Percentiles rank a stretch among this genome's conserved stretches.
phyloP scores from a whole-genome alignment of 2,329 filamentous ascomycete species.

The Huntiella abstrusa region DNA sequence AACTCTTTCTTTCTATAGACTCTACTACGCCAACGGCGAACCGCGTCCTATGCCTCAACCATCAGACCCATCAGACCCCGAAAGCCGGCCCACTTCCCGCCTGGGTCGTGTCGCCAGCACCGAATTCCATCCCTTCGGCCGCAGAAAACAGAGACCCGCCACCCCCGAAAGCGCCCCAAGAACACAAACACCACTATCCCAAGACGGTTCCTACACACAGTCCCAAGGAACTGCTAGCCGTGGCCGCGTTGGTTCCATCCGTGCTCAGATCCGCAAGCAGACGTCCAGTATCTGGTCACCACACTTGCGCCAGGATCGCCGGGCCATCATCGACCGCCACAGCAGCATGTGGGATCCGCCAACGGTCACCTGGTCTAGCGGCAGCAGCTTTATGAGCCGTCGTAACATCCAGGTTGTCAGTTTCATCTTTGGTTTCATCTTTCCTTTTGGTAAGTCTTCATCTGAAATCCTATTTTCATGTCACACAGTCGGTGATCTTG shows the following conservation, averaged over 20 bases:
- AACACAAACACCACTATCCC: slow-evolving; percentile 20
- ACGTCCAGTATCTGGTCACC: slow-evolving; percentile 53
- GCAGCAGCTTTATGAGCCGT: slow-evolving; percentile 40
- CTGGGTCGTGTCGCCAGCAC: slow-evolving; percentile 30
- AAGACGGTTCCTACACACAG: not conserved
- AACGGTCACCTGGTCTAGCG: slow-evolving; percentile 43
- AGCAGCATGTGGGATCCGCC: slow-evolving; percentile 52
- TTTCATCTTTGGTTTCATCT: slow-evolving; percentile 60
- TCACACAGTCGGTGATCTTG: slow-evolving; percentile 9
- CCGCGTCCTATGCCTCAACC: slow-evolving; percentile 31
- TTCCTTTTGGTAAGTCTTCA: slow-evolving; percentile 44
- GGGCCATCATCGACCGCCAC: slow-evolving; percentile 22
- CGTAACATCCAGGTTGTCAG: slow-evolving; percentile 57
- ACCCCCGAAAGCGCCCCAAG: slow-evolving; percentile 22
- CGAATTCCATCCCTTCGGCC: slow-evolving; percentile 24
- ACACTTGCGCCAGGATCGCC: slow-evolving; percentile 46
- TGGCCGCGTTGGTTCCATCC: slow-evolving; percentile 6
- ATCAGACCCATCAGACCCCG: slow-evolving; percentile 27
- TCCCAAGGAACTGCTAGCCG: slow-evolving; percentile 3
- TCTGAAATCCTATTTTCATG: slow-evolving; percentile 2
- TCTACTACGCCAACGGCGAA: slow-evolving; percentile 55
- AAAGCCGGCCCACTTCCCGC: slow-evolving; percentile 28
- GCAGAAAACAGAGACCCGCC: slow-evolving; percentile 22
- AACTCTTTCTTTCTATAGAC: slow-evolving; percentile 18
- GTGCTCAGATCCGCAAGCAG: slow-evolving; percentile 21